Percentiles rank a stretch among this genome's conserved stretches.
Conservation (phyloP, 177 flowering plant species). For the Vitis hybrid region DNA sequence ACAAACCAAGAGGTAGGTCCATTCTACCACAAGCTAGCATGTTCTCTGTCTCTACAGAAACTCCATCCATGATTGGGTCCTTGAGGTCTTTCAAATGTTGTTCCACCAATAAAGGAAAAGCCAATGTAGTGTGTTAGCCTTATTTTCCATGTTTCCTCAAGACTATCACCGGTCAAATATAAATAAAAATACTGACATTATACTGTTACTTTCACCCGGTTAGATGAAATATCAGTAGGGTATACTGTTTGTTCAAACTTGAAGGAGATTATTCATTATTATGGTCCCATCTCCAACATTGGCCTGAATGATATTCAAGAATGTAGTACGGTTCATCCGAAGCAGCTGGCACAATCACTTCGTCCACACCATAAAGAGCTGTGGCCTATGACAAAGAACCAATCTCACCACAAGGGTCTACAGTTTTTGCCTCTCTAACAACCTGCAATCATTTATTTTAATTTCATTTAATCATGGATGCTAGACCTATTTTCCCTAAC, state of each 20-base stretch:
- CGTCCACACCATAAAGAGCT: slow-evolving; percentile 81
- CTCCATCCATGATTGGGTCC: slow-evolving; percentile 71
- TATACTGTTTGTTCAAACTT: slow-evolving; percentile 43
- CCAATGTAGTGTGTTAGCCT: too few species aligned
- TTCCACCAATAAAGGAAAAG: slow-evolving; percentile 9
- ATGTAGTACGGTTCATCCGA: slow-evolving; percentile 66
- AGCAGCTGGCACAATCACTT: slow-evolving; percentile 72
- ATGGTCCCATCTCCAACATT: too few species aligned
- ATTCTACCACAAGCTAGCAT: slow-evolving; percentile 85
- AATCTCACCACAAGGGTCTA: slow-evolving; percentile 81
- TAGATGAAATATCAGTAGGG: too few species aligned
- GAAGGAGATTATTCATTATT: slow-evolving; percentile 85
- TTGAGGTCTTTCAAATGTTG: slow-evolving; percentile 75
- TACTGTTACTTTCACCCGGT: background rate
- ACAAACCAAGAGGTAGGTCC: slow-evolving; percentile 84
- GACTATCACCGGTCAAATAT: background rate
- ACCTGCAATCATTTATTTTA: slow-evolving; percentile 37
- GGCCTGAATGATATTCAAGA: slow-evolving; percentile 21
- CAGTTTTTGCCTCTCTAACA: slow-evolving; percentile 59
- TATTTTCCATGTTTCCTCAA: background rate
- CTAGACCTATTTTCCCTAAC: too few species aligned
- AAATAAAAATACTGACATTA: background rate
- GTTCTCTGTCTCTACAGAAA: slow-evolving; percentile 74
- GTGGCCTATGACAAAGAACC: slow-evolving; percentile 89
- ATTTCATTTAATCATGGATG: background rate